Conservation (phyloP, 2,329 filamentous ascomycete genomes). For the Epichloe gansuensis region DNA sequence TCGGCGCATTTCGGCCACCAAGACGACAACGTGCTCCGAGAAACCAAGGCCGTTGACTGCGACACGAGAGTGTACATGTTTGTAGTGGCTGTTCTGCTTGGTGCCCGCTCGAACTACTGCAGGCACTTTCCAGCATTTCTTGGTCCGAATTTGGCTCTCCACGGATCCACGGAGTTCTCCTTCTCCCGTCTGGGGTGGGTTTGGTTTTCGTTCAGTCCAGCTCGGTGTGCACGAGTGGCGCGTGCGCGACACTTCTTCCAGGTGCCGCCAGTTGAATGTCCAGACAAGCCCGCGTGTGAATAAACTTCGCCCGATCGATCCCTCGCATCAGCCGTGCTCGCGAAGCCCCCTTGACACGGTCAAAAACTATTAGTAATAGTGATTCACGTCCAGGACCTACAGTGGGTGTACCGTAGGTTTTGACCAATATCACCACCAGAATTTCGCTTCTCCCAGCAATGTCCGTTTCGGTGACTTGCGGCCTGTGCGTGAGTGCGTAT, state of each 20-base stretch:
- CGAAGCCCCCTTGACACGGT: neutral
- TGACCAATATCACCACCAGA: no score
- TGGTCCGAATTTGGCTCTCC: neutral
- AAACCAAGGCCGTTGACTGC: constrained; percentile 2
- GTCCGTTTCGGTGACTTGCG: no score
- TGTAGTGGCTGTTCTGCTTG: constrained; percentile 4
- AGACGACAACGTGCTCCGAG: constrained; percentile 13
- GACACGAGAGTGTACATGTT: neutral
- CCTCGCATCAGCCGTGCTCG: neutral
- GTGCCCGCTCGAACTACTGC: constrained; percentile 3
- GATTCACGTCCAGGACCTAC: neutral
- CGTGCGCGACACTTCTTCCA: neutral
- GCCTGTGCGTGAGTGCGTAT: no score
- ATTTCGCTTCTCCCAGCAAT: no score
- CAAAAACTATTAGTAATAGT: neutral
- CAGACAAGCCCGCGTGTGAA: constrained; percentile 1
- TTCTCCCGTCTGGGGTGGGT: neutral
- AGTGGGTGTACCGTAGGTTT: no score
- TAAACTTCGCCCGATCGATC: neutral
- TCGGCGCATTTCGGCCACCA: constrained; percentile 15
- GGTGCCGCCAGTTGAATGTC: neutral
- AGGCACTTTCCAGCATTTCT: neutral
- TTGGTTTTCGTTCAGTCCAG: neutral
- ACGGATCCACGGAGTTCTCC: neutral
- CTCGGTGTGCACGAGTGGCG: neutral